Evolutionary conservation across 345 rosid genomes (phyloP).

Genomic region (Rhizophora apiculata): DNA sequence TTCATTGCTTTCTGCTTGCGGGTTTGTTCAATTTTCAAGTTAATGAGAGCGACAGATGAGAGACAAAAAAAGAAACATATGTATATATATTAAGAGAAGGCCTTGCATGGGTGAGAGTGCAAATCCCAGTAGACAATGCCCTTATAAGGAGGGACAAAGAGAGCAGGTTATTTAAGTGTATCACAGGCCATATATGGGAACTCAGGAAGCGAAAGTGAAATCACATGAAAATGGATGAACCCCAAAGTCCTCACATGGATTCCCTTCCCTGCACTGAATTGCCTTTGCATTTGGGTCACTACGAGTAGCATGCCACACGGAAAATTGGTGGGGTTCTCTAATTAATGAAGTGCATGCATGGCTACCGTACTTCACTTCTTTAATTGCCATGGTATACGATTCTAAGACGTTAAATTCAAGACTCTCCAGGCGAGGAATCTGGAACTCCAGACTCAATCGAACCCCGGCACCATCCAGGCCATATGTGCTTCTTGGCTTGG

Average conservation of each 20-base stretch:
- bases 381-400: too few species aligned
- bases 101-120: too few species aligned
- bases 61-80: neutral
- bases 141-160: neutral
- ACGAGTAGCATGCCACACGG: neutral
- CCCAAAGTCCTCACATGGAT: slow-evolving; percentile 12
- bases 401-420: too few species aligned
- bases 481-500: too few species aligned
- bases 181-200: slow-evolving; percentile 19
- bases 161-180: slow-evolving; percentile 5
- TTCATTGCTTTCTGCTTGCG: slow-evolving; percentile 1
- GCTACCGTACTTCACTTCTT: too few species aligned
- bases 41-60: neutral
- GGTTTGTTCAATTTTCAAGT: neutral
- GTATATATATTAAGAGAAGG: neutral
- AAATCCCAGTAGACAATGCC: neutral
- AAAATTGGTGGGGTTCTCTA: too few species aligned
- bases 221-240: slow-evolving; percentile 23
- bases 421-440: too few species aligned
- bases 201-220: neutral
- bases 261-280: slow-evolving; percentile 4
- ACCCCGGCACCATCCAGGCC: too few species aligned
- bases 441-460: too few species aligned
- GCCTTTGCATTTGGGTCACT: neutral
- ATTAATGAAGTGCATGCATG: too few species aligned